Base-by-base conservation (phyloP, 345 rosid species). In the Ceriops decandra region DNA sequence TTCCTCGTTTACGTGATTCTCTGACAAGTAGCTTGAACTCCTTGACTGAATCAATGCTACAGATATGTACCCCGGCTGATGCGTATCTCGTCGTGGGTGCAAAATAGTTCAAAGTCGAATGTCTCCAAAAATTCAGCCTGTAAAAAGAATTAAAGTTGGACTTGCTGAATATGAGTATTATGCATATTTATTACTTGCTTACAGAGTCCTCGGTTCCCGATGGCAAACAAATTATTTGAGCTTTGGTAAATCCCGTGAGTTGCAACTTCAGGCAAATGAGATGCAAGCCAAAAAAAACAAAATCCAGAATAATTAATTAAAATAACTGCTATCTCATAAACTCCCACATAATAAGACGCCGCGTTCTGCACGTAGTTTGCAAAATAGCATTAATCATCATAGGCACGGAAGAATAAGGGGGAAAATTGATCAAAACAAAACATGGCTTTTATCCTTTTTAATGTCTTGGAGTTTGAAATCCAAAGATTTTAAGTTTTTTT, bases 61-160 rank as follows among this genome's bases (percentile, higher is more conserved):
- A 81, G 59, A 80, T 86, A 54, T 46, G 66, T 32, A 63, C 72
- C 68, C 87, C 91, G 74, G 83, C 74, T 63, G 91, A 86, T 66
- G 98, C 82, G 77, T 93, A 89, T 84, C 95, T 85, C 62, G 84
- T 71, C 98, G 90, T 89, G 47, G 98, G 98, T 57, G 97, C 86
- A 77, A 91, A 93, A 85, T 74, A 91, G 71, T 83, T 84, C 81
- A 91, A 51, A 54, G 96, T 89, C n/a, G 95, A 93, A 77, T 93
- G 88, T 74, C 98, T 96, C 97, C 97, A 93, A 77, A 93, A 93
- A 67, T 93, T 93, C 78, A 85, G 77, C 96, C 96, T 93, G 88
- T 46, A 78, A 77, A 76, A 76, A 68, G 49, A 74, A 67, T 79
- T n/a, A 26, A 35, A 59, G 32, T 49, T 35, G 49, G 54, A 72